Conservation (phyloP, 129 eudicot species). For the Lactuca saligna region DNA sequence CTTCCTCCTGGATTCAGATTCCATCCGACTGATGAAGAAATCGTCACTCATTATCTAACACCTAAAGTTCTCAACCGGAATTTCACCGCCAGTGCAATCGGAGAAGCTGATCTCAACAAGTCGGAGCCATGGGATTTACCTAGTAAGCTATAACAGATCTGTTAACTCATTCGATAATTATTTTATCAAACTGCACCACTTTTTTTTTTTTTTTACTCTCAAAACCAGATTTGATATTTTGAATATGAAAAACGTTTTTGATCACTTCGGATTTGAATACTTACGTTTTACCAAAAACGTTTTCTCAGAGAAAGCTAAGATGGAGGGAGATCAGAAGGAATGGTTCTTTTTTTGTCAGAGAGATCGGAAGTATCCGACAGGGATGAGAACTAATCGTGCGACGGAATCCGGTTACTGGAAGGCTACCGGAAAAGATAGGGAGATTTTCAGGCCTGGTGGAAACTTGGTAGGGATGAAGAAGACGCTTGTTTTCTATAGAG, state of each 20-base stretch:
- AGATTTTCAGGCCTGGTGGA: slow-evolving; percentile 15
- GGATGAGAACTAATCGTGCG: slow-evolving; percentile 49
- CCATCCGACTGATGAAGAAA: slow-evolving; percentile 47
- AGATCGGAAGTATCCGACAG: slow-evolving; percentile 52
- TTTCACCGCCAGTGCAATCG: slow-evolving; percentile 32
- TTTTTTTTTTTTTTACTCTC: not conserved
- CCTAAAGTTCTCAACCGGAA: slow-evolving; percentile 34
- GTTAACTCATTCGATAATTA: not conserved
- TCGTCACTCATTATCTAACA: slow-evolving; percentile 40
- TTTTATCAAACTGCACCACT: not conserved
- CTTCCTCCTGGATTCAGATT: slow-evolving; percentile 45
- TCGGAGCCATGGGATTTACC: slow-evolving; percentile 53
- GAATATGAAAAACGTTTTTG: not conserved
- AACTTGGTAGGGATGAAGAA: slow-evolving; percentile 50
- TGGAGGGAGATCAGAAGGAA: slow-evolving; percentile 43
- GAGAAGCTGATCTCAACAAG: slow-evolving; percentile 44
- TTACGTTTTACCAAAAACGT: not conserved
- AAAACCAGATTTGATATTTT: not conserved
- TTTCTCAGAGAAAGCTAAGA: slow-evolving; percentile 44
- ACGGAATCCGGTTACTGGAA: slow-evolving; percentile 55
- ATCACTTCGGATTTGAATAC: not conserved
- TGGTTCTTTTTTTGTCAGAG: slow-evolving; percentile 53
- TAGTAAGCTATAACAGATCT: slow-evolving; percentile 8
- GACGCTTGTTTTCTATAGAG: slow-evolving; percentile 44
- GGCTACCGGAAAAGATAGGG: slow-evolving; percentile 54